Base-by-base conservation (phyloP, 108 stramenopile species). In the Cyclotella sp. region DNA sequence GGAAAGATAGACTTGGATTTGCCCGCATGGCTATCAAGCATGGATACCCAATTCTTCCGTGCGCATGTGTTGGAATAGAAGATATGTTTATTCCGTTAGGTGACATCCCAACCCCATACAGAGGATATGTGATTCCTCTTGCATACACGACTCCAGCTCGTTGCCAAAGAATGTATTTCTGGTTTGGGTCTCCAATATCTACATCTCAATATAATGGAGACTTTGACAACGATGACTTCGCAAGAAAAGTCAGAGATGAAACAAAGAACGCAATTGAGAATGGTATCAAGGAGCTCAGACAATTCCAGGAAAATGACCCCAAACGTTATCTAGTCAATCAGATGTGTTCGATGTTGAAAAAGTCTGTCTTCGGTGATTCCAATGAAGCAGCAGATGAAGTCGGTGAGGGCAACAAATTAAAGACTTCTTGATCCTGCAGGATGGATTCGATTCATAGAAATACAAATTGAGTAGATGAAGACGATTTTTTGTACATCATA, bases 41-140 rank as follows among this genome's bases (percentile, higher is more conserved):
- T 68, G 73, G 73, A 9, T 75, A 75, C 68, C 67, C 65, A 12
- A 75, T 75, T 19, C n/a, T 75, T 15, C 73, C 73, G 9, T 68
- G 67, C 28, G 73, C 73, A 9, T 68, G 73, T 15, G 73, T 75
- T n/a, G 73, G 73, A 14, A 55, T 52, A 12, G 73, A 75, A 44
- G 73, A 75, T 18, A 75, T 75, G 73, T 69, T 75, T 68, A 67
- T 54, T 18, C 53, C 19, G 6, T 11, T 75, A 22, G 67, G 28
- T 21, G 73, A 75, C n/a, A 49, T 49, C n/a, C 47, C 47, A 16
- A 49, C 47, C n/a, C 18, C 18, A 3, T 16, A 49, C n/a, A 49
- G n/a, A n/a, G 47, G 47, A n/a, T n/a, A n/a, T 16, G 47, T 49
- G 2, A 49, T 49, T n/a, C 47, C 47, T 3, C 15, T 49, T 49